Conservation (phyloP, 495 filamentous ascomycete species). For the Entonaema liquescens region DNA sequence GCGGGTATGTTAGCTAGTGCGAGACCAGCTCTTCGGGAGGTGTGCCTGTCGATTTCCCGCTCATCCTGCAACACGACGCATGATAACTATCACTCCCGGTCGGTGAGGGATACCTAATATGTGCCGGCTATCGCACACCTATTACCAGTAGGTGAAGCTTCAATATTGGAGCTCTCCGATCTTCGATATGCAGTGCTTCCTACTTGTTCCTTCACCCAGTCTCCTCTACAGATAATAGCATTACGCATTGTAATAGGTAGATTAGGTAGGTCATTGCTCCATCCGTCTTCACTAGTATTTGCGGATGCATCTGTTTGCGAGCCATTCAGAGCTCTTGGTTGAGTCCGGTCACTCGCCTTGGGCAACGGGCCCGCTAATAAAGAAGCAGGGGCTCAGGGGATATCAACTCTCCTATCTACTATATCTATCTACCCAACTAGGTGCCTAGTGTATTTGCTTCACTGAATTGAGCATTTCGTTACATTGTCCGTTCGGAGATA, state of each 20-base stretch:
- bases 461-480: conserved; percentile 1
- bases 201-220: conserved; percentile 29
- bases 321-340: conserved; percentile 14
- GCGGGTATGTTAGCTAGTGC: conserved; percentile 13
- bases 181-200: conserved; percentile 24
- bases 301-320: conserved; percentile 18
- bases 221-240: conserved; percentile 22
- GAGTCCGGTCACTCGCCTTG: conserved; percentile 16
- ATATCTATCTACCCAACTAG: not conserved
- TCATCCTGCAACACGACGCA: conserved; percentile 34
- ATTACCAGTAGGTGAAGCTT: conserved; percentile 14
- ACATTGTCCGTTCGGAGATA: conserved; percentile 28
- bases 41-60: conserved; percentile 42
- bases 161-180: conserved; percentile 27
- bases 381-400: conserved; percentile 22
- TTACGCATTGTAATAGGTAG: conserved; percentile 20
- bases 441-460: not conserved
- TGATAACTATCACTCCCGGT: conserved; percentile 22
- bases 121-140: not conserved
- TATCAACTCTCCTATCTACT: conserved; percentile 4
- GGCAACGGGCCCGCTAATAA: conserved; percentile 23
- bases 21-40: conserved; percentile 38
- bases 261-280: conserved; percentile 11
- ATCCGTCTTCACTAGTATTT: conserved; percentile 14
- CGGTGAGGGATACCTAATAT: conserved; percentile 26